A percentile compares a stretch with the other conserved stretches of the same genome.
These are phyloP conservation scores for Cryphonectria nitschkei DNA, from an alignment of 2,329 filamentous ascomycete genomes.

Conservation along the genomic window DNA sequence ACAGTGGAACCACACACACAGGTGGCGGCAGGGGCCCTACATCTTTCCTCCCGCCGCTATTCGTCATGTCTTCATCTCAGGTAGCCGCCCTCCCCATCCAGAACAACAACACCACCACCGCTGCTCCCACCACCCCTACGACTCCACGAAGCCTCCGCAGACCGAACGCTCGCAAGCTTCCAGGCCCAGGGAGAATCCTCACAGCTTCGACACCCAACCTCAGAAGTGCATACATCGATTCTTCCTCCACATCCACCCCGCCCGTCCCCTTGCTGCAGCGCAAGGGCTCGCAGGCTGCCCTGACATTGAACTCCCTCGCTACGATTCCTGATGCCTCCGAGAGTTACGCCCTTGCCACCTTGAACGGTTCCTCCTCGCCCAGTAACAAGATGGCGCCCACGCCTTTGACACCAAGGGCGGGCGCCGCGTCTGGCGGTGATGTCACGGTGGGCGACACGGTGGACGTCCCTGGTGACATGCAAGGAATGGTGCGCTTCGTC, in stretches of 20 bases:
- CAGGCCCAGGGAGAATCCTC: constrained; percentile 42
- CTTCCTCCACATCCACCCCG: constrained; percentile 47
- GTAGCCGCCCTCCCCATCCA: constrained; percentile 26
- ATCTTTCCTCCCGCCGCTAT: constrained; percentile 9
- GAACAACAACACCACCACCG: constrained; percentile 41
- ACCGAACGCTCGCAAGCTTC: constrained; percentile 42
- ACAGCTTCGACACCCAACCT: constrained; percentile 64
- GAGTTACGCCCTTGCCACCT: constrained; percentile 62
- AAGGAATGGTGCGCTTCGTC: constrained; percentile 86
- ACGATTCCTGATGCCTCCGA: constrained; percentile 69
- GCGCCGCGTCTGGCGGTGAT: constrained; percentile 44
- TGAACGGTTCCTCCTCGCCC: constrained; percentile 46
- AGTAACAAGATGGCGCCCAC: constrained; percentile 52
- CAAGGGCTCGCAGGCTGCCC: constrained; percentile 72
- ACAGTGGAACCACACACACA: not conserved
- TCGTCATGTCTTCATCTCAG: constrained; percentile 14
- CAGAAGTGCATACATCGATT: constrained; percentile 51
- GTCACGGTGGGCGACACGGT: constrained; percentile 81
- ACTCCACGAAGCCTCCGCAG: constrained; percentile 31
- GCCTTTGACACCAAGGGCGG: constrained; percentile 56
- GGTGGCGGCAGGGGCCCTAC: not conserved
- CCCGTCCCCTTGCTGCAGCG: constrained; percentile 56
- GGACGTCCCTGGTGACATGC: constrained; percentile 92
- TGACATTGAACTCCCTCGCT: constrained; percentile 66
- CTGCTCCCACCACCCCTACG: constrained; percentile 35